These are phyloP conservation scores for Arxiozyma slooffiae DNA, from an alignment of 1,139 yeast species.

Conservation along the genomic window DNA sequence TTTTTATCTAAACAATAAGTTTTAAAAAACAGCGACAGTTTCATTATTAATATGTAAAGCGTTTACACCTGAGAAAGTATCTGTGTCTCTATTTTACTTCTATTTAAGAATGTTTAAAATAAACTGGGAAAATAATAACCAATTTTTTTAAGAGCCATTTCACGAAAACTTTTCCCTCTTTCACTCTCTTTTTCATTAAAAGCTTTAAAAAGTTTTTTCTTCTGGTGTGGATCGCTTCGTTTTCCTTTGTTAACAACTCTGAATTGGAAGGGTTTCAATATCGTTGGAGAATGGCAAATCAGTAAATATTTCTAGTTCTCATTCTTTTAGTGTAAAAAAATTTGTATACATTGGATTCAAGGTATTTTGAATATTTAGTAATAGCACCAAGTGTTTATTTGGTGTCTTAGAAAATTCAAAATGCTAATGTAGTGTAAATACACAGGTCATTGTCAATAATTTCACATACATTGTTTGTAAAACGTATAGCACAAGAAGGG, in stretches of 20 bases:
- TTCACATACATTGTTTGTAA: constrained; percentile 61
- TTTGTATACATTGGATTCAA: constrained; percentile 58
- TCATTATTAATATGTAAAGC: constrained; percentile 92
- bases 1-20: constrained; percentile 93
- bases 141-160: constrained; percentile 56
- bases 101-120: constrained; percentile 96
- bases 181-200: constrained; percentile 54
- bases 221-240: constrained; percentile 55
- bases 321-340: constrained; percentile 60
- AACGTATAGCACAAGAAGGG: constrained; percentile 75
- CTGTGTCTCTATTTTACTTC: constrained; percentile 98
- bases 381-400: constrained; percentile 65
- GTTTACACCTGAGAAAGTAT: constrained; percentile 89
- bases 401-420: constrained; percentile 57
- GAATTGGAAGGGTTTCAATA: constrained; percentile 56
- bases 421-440: constrained; percentile 62
- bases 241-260: constrained; percentile 49
- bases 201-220: constrained; percentile 59
- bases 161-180: constrained; percentile 59
- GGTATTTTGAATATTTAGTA: constrained; percentile 63
- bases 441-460: constrained; percentile 65
- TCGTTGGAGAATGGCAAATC: constrained; percentile 49
- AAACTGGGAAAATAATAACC: constrained; percentile 84
- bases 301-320: constrained; percentile 55
- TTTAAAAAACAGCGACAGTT: constrained; percentile 97